These are phyloP conservation scores for Trichoderma koningii DNA, from an alignment of 2,329 filamentous ascomycete species.

Conservation along the genomic window DNA sequence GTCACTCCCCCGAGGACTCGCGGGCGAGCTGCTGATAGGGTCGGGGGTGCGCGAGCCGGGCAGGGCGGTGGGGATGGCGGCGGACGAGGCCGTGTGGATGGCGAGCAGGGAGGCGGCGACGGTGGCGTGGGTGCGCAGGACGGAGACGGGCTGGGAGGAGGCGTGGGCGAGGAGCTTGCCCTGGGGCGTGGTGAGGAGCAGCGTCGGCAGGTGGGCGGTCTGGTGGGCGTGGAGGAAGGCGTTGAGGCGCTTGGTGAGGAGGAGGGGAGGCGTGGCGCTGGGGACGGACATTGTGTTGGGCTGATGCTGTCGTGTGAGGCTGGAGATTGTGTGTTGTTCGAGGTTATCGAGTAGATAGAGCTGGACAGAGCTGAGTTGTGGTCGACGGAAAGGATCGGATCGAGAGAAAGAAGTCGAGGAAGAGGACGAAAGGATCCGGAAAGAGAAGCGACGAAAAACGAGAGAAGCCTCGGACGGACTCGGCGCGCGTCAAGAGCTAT, in stretches of 20 bases:
- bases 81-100: slow-evolving; percentile 54
- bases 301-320: not conserved
- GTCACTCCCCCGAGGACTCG: slow-evolving; percentile 31
- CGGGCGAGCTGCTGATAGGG: slow-evolving; percentile 34
- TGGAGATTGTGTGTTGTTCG: not conserved
- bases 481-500: too few species aligned
- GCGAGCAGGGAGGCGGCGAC: slow-evolving; percentile 64
- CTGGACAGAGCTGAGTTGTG: too few species aligned
- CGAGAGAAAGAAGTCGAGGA: not conserved
- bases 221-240: slow-evolving; percentile 62
- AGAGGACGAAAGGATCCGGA: not conserved
- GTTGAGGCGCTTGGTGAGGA: slow-evolving; percentile 67
- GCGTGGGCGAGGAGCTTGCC: slow-evolving; percentile 67
- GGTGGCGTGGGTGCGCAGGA: slow-evolving; percentile 64
- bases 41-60: slow-evolving; percentile 41
- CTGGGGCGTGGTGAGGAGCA: slow-evolving; percentile 60
- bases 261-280: slow-evolving; percentile 53
- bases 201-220: slow-evolving; percentile 58
- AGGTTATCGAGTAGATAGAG: too few species aligned
- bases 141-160: slow-evolving; percentile 55
- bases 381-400: not conserved
- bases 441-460: not conserved
- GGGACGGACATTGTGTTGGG: slow-evolving; percentile 39
- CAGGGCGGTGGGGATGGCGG: slow-evolving; percentile 47
- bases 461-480: not conserved